Percentiles rank a stretch among this genome's conserved stretches.
These are phyloP conservation scores for Populus hybrid DNA, from an alignment of 441 rosid genomes.

Conservation along the genomic window DNA sequence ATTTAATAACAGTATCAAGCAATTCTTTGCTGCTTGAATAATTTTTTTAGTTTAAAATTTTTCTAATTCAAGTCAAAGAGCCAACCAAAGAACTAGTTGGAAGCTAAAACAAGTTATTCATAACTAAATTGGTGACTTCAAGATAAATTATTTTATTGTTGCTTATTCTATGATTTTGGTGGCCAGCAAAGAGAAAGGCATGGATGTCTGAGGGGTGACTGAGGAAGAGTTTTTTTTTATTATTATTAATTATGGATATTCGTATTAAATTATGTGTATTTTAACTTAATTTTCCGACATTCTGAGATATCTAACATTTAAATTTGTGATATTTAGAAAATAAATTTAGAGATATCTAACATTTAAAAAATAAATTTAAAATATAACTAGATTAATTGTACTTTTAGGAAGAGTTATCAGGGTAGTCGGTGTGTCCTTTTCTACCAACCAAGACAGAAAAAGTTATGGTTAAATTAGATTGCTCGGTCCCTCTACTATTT, in stretches of 20 bases:
- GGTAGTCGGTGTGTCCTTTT: neutral
- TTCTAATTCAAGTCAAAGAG: no score
- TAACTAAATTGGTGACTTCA: neutral
- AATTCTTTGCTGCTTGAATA: no score
- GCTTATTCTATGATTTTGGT: neutral
- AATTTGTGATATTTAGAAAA: no score
- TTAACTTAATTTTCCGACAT: no score
- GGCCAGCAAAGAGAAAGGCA: neutral
- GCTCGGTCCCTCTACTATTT: neutral
- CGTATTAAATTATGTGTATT: accelerated
- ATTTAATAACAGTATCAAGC: no score
- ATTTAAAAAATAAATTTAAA: no score
- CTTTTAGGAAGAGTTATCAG: neutral
- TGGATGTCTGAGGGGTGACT: neutral
- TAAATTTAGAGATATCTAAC: no score
- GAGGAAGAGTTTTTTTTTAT: no score
- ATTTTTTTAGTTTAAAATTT: no score
- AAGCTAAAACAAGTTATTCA: neutral
- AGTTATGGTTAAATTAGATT: neutral
- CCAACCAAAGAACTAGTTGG: neutral
- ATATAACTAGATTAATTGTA: no score
- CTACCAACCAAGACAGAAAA: neutral
- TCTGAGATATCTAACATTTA: accelerated
- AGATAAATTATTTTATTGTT: neutral
- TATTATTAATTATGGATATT: no score